These are phyloP conservation scores for Lasiodiplodia sp. DNA, from an alignment of 2,329 filamentous ascomycete genomes.

Conservation along the genomic window DNA sequence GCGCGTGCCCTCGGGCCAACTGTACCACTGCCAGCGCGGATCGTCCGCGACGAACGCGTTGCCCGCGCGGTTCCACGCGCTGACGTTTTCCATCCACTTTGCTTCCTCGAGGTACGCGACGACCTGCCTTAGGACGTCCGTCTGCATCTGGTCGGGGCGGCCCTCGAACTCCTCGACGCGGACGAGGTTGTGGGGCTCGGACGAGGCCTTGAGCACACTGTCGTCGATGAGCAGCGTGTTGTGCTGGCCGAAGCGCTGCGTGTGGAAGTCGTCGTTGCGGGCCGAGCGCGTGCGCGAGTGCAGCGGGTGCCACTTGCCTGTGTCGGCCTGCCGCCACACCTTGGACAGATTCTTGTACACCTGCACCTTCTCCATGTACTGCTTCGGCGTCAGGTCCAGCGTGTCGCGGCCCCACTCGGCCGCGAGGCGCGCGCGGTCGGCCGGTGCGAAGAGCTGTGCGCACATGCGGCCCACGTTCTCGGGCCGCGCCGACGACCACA, in stretches of 20 bases:
- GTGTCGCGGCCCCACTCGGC: conserved; percentile 81
- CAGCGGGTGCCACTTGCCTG: conserved; percentile 53
- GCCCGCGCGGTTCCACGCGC: conserved; percentile 50
- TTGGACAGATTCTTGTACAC: conserved; percentile 85
- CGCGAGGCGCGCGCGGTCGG: conserved; percentile 64
- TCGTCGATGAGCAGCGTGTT: conserved; percentile 95
- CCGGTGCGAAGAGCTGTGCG: conserved; percentile 63
- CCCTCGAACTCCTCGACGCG: conserved; percentile 79
- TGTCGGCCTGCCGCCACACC: conserved; percentile 68
- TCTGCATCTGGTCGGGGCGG: conserved; percentile 48
- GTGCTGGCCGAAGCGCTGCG: conserved; percentile 73
- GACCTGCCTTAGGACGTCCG: conserved; percentile 58
- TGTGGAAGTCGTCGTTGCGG: not conserved
- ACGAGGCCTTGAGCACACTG: conserved; percentile 77
- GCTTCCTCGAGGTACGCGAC: conserved; percentile 61
- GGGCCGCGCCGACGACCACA: conserved; percentile 88
- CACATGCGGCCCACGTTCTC: conserved; percentile 76
- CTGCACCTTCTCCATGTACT: conserved; percentile 77
- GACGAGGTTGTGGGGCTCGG: conserved; percentile 84
- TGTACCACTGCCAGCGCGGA: not conserved
- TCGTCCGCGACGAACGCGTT: not conserved
- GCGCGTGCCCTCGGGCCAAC: not conserved
- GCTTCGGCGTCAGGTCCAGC: conserved; percentile 68
- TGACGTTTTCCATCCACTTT: conserved; percentile 65
- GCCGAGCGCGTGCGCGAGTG: conserved; percentile 38